Base-by-base conservation (phyloP, 1,284 basidiomycete species). In the Acaromyces ingoldii region DNA sequence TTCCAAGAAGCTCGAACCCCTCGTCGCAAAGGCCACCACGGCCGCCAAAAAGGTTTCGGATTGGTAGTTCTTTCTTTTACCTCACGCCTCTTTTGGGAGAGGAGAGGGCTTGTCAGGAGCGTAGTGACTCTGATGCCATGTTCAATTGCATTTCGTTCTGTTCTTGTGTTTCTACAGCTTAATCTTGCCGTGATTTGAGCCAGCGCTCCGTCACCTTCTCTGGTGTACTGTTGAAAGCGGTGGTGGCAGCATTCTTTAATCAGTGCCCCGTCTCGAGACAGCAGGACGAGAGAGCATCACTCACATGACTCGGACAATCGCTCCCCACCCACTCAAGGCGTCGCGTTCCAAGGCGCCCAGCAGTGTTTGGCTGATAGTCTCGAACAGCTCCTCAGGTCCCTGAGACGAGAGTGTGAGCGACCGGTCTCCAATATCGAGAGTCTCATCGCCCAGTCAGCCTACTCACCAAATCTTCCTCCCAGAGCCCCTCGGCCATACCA, bases 251-350 rank as follows among this genome's bases (percentile, higher is more conserved):
- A 43, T 17, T 45, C 5, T 22, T 9, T 17, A n/a, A 6, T n/a
- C 21, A 24, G 28, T 7, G 15, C 24, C 15, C 28, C 7, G 17
- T 9, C 9, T 41, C 15, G 19, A 10, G 34, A 11, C 9, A 17
- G 10, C n/a, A n/a, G 2, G 7, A 25, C 25, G 24, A 25, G 30
- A 19, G 24, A 49, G n/a, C 7, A 34, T 3, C 24, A 82, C 91
- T 83, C 77, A 96, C 90, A 99, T 88, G 58, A 98, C 80, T 80
- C 96, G 88, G 45, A 99, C 93, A 41, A 95, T 79, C 30, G 87
- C 91, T 43, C 95, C 95, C 91, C 91, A 97, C 60, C 95, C 95
- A 51, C 91, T 95, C 75, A 86, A 89, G 15, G 95, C 91, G 77
- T 98, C 95, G 48, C 95, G 82, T 77, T 99, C 95, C 33, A 97